Percentiles rank a stretch among this genome's conserved stretches.
Evolutionary conservation across 176 grass and related monocot genomes (phyloP).

Genomic region (Phoenix dactylifera): DNA sequence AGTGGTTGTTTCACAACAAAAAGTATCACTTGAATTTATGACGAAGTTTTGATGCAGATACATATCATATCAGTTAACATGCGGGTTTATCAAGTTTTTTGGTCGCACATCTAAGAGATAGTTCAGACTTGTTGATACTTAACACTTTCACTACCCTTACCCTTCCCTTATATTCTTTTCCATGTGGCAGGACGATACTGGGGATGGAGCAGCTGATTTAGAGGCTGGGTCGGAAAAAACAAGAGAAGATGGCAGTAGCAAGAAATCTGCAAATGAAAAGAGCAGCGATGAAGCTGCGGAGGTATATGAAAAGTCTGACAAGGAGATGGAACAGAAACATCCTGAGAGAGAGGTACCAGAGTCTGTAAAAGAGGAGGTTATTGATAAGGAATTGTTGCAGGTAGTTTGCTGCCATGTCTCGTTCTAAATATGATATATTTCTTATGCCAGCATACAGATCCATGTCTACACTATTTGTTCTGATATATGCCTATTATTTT

Average conservation of each 20-base stretch:
- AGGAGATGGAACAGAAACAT: conserved; percentile 35
- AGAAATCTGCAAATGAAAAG: conserved; percentile 12
- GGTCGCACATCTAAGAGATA: too few species aligned
- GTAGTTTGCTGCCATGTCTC: conserved; percentile 19
- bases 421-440: too few species aligned
- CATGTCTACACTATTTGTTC: too few species aligned
- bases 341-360: conserved; percentile 25
- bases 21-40: too few species aligned
- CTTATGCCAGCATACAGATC: too few species aligned
- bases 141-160: not conserved
- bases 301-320: conserved; percentile 22
- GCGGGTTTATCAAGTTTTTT: too few species aligned
- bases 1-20: too few species aligned
- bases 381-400: conserved; percentile 86
- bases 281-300: not conserved
- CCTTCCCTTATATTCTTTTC: not conserved
- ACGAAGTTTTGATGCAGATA: too few species aligned
- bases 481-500: not conserved
- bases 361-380: conserved; percentile 45
- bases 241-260: conserved; percentile 33
- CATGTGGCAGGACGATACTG: conserved; percentile 27
- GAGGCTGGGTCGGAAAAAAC: conserved; percentile 26
- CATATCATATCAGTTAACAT: too few species aligned
- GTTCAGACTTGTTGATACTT: too few species aligned
- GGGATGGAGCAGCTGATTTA: conserved; percentile 20